These are phyloP conservation scores for Melanogaster broomeanus DNA, from an alignment of 768 basidiomycete genomes.

Conservation along the genomic window DNA sequence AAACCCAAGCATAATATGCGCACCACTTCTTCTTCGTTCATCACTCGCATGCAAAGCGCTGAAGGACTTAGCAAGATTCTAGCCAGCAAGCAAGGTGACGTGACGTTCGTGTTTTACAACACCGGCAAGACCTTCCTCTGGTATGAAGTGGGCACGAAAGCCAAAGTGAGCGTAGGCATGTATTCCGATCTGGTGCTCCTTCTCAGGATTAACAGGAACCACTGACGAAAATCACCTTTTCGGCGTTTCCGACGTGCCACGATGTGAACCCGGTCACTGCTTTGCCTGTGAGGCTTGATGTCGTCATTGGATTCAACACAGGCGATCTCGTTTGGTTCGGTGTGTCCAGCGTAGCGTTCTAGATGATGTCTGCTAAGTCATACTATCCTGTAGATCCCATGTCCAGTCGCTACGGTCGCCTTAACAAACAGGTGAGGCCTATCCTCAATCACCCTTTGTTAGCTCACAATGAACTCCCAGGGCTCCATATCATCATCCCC, in stretches of 20 bases:
- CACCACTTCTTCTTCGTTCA: constrained; percentile 90
- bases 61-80: constrained; percentile 76
- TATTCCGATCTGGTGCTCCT: background rate
- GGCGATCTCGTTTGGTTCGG: constrained; percentile 98
- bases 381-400: constrained; percentile 61
- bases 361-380: constrained; percentile 4
- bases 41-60: constrained; percentile 79
- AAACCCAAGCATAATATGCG: constrained; percentile 91
- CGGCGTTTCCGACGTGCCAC: constrained; percentile 87
- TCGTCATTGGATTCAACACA: constrained; percentile 89
- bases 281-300: constrained; percentile 75
- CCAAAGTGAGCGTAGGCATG: constrained; percentile 57
- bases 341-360: constrained; percentile 34
- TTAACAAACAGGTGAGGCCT: constrained; percentile 75
- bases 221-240: constrained; percentile 81
- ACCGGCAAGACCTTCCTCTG: constrained; percentile 81
- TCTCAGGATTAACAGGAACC: constrained; percentile 63
- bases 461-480: constrained; percentile 33
- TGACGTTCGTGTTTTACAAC: constrained; percentile 87
- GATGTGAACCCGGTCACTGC: constrained; percentile 82
- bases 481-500: constrained; percentile 79
- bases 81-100: constrained; percentile 80
- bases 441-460: background rate
- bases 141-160: constrained; percentile 83
- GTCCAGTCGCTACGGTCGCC: constrained; percentile 75